Percentiles rank a stretch among this genome's conserved stretches.
Evolutionary conservation across 306 rosid genomes (phyloP).

Genomic region (Cucumis melo): DNA sequence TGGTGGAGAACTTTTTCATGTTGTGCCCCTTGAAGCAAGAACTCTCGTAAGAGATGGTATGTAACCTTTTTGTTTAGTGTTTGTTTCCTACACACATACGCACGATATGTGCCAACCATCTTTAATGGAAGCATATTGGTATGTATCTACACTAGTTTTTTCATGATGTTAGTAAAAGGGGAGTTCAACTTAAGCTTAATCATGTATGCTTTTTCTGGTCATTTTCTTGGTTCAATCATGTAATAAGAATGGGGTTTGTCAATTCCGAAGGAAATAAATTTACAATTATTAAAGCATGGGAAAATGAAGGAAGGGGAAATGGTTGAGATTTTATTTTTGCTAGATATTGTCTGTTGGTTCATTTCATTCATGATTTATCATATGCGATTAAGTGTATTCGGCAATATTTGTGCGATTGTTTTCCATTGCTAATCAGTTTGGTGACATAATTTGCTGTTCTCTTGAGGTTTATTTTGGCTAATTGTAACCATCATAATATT

Average conservation of each 20-base stretch:
- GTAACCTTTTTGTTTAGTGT: background rate
- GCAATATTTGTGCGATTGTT: background rate
- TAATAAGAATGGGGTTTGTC: background rate
- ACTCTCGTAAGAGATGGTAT: constrained; percentile 77
- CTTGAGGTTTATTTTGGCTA: background rate
- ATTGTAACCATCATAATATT: background rate
- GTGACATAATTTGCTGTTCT: background rate
- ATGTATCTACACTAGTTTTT: background rate
- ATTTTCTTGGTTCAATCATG: background rate
- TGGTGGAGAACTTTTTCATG: constrained; percentile 62
- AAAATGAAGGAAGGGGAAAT: background rate
- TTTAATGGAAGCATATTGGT: background rate
- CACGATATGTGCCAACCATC: background rate
- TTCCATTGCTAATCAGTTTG: background rate
- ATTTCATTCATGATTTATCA: background rate
- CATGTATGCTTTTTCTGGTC: background rate
- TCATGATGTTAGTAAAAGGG: background rate
- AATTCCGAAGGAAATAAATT: background rate
- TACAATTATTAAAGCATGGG: background rate
- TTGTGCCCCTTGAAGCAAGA: constrained; percentile 49
- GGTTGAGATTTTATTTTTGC: background rate
- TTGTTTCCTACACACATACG: background rate
- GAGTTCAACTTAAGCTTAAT: background rate
- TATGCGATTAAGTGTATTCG: background rate
- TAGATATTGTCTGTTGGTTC: background rate